Percentiles rank a stretch among this genome's conserved stretches.
phyloP scores from a whole-genome alignment of 345 rosid species.

The Salix brachista region DNA sequence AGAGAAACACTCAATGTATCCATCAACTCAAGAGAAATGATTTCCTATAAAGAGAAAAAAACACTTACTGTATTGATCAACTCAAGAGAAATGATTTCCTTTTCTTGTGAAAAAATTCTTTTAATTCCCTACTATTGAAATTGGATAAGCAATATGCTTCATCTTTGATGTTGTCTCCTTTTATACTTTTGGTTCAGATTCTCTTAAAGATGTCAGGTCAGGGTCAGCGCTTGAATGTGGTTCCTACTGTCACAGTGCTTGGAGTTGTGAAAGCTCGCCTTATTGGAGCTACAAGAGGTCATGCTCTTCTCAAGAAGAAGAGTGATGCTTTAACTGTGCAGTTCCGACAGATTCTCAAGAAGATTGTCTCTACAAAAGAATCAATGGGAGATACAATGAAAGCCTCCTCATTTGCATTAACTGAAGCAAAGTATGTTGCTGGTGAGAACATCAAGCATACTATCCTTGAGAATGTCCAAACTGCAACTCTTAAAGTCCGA shows the following conservation, averaged over 20 bases:
- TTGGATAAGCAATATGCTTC: background rate
- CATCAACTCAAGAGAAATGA: background rate
- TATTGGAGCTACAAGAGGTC: conserved; percentile 89
- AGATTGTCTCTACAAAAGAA: conserved; percentile 73
- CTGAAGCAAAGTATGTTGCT: conserved; percentile 81
- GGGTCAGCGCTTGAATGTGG: conserved; percentile 74
- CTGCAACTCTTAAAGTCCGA: conserved; percentile 74
- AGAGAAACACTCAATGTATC: background rate
- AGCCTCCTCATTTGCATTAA: conserved; percentile 69
- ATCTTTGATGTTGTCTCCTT: background rate
- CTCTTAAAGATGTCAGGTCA: conserved; percentile 67
- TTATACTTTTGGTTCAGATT: conserved; percentile 7
- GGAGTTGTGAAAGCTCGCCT: conserved; percentile 77
- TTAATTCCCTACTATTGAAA: background rate
- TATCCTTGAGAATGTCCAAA: conserved; percentile 79
- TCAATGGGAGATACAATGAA: conserved; percentile 92
- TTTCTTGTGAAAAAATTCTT: background rate
- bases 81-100: too few species aligned
- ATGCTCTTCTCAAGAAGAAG: conserved; percentile 94
- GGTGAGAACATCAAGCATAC: conserved; percentile 81
- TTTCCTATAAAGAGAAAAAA: too few species aligned
- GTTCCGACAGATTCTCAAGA: conserved; percentile 78
- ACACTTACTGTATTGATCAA: too few species aligned
- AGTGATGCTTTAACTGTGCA: conserved; percentile 93
- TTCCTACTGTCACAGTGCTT: conserved; percentile 84